Evolutionary conservation across 2,329 filamentous ascomycete species (phyloP).

Genomic region (Sporothrix luriei): DNA sequence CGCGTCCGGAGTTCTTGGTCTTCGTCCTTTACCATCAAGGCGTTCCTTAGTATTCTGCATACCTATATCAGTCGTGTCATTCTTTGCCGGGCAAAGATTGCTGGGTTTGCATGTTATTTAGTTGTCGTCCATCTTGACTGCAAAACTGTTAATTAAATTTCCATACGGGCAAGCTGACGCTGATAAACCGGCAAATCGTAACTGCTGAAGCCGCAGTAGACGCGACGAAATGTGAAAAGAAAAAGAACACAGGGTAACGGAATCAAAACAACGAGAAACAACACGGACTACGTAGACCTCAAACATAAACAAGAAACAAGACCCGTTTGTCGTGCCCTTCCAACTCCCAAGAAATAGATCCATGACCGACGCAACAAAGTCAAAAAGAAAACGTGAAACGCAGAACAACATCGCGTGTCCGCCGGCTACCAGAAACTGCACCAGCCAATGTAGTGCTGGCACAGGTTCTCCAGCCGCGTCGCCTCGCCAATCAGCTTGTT

Average conservation of each 20-base stretch:
- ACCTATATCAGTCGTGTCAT: too few relatives aligned
- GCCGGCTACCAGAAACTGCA: constrained; percentile 85
- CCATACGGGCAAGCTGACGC: background rate
- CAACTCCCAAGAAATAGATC: constrained; percentile 7
- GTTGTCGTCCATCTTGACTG: background rate
- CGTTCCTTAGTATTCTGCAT: background rate
- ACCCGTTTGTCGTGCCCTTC: background rate
- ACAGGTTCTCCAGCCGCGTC: constrained; percentile 94
- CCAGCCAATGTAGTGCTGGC: constrained; percentile 99
- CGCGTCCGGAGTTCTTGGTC: too few relatives aligned
- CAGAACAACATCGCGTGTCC: background rate
- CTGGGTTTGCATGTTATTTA: background rate
- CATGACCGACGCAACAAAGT: background rate
- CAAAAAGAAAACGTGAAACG: background rate
- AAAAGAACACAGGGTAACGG: background rate
- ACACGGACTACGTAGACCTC: background rate
- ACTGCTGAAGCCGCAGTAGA: too few relatives aligned
- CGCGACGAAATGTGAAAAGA: background rate
- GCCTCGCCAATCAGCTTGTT: constrained; percentile 94
- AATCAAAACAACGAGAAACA: background rate
- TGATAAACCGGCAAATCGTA: too few relatives aligned
- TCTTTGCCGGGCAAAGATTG: constrained; percentile 7
- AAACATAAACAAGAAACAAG: background rate
- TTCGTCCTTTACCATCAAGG: background rate
- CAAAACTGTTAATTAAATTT: background rate